These are phyloP conservation scores for Platanthera zijinensis DNA, from an alignment of 106 monocot species.

Conservation along the genomic window DNA sequence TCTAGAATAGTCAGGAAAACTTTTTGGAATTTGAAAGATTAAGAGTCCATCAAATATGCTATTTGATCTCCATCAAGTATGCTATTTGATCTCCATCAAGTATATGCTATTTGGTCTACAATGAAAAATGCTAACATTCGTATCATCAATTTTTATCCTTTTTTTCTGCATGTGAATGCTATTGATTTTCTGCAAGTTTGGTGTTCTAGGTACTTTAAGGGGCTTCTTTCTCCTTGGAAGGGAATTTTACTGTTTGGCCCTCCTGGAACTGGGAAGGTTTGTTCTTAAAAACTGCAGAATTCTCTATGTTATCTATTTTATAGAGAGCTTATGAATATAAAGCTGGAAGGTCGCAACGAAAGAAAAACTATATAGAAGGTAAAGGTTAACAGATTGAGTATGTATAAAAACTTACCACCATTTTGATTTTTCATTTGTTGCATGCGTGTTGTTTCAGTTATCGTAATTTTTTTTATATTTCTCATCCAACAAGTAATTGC, in stretches of 20 bases:
- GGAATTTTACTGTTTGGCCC: constrained; percentile 78
- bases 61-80: not conserved
- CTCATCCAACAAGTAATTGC: not conserved
- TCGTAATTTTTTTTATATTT: not conserved
- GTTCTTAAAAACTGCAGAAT: not conserved
- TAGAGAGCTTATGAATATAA: not conserved
- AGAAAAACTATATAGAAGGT: not conserved
- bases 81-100: not conserved
- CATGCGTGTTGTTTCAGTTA: not conserved
- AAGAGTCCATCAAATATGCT: not conserved
- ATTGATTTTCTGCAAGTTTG: constrained; percentile 4
- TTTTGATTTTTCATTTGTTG: not conserved
- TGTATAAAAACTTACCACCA: not conserved
- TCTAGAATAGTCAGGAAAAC: not conserved
- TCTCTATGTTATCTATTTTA: not conserved
- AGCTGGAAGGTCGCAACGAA: not conserved
- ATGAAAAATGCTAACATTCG: not conserved
- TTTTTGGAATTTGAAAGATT: not conserved
- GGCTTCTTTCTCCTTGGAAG: constrained; percentile 78
- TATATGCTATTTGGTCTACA: not conserved
- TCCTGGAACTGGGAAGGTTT: constrained; percentile 76
- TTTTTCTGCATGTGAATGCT: not conserved
- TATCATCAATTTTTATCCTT: not conserved
- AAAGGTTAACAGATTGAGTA: not conserved
- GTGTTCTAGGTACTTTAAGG: constrained; percentile 62